Base-by-base conservation (phyloP, 1,284 basidiomycete genomes). In the Irpex sp. region DNA sequence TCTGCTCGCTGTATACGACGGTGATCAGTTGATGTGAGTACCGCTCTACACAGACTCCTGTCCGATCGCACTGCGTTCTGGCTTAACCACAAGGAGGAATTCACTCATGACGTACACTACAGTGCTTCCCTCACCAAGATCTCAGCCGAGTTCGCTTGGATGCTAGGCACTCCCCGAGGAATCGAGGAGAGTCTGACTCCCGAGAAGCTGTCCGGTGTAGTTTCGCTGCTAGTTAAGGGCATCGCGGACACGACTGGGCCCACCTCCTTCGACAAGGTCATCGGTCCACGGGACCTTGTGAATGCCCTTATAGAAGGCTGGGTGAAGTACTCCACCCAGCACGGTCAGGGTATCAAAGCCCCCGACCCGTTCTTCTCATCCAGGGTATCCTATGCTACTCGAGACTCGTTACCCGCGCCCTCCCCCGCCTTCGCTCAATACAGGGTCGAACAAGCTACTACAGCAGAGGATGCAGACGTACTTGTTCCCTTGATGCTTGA, bases 371-470 rank as follows among this genome's bases (percentile, higher is more conserved):
- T 59, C 47, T 61, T 68, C 56, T 21, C 19, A 9, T 62, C 60
- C 17, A 61, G 62, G 13, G 59, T 63, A 3, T 66, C 66, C 50
- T 69, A 67, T 54, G 70, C 69, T 4, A 70, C 67, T 6, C 62
- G 54, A 0, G 51, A 62, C 0, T 68, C 67, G n/a, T 19, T 69
- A 1, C 64, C 65, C 4, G 59, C 65, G 0, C 62, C 62, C 1
- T 61, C 64, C 0, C 9, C 62, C 9, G 36, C 62, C 0, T 37
- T 61, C 36, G 33, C 50, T 17, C 33, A 61, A 1, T 58, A 62
- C 33, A 26, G 39, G 7, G 59, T 70, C 17, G 60, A 63, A 4
- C 59, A 57, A 1, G 66, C 65, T n/a, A 47, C 11, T 1, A 50
- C 8, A n/a, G 26, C 43, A 9, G 60, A 61, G 5, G 68, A 71